phyloP scores from a whole-genome alignment of 192 early-diverging fungal genomes.

The Podila epigama region DNA sequence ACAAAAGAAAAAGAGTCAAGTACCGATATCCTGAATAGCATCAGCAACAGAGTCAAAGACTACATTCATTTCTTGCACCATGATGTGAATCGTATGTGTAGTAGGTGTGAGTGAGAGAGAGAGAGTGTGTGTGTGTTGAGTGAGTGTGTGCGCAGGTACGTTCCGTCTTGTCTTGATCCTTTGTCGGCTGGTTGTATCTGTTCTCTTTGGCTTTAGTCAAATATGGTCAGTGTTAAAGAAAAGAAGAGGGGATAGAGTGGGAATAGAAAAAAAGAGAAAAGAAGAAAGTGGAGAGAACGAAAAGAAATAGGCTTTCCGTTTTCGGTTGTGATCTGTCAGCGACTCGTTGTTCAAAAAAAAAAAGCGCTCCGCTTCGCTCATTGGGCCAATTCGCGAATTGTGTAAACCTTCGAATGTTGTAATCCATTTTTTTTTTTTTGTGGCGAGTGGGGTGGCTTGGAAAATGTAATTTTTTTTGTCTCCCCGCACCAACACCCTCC shows the following conservation, averaged over 20 bases:
- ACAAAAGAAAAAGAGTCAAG: neutral
- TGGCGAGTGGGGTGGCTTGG: neutral
- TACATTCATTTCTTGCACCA: slow-evolving; percentile 35
- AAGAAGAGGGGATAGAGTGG: neutral
- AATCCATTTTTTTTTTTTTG: neutral
- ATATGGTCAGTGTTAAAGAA: too few relatives aligned
- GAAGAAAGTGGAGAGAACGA: slow-evolving; percentile 5
- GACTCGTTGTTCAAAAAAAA: too few relatives aligned
- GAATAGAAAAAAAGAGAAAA: neutral
- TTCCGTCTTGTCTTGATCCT: too few relatives aligned
- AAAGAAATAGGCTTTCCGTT: neutral
- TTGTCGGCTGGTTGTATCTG: too few relatives aligned
- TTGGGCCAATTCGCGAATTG: neutral
- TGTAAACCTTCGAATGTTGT: neutral
- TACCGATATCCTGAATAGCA: slow-evolving; percentile 49
- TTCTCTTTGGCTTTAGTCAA: too few relatives aligned
- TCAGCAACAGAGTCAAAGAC: slow-evolving; percentile 37
- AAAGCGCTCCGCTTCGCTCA: neutral
- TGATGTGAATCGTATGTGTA: neutral
- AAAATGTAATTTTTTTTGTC: too few relatives aligned
- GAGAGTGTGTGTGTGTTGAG: too few relatives aligned
- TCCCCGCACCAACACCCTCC: too few relatives aligned
- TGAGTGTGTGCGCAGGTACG: too few relatives aligned
- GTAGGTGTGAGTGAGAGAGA: neutral
- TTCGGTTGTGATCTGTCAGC: neutral